Evolutionary conservation across 2,329 filamentous ascomycete genomes (phyloP).

Genomic region (Bipolaris zeicola): DNA sequence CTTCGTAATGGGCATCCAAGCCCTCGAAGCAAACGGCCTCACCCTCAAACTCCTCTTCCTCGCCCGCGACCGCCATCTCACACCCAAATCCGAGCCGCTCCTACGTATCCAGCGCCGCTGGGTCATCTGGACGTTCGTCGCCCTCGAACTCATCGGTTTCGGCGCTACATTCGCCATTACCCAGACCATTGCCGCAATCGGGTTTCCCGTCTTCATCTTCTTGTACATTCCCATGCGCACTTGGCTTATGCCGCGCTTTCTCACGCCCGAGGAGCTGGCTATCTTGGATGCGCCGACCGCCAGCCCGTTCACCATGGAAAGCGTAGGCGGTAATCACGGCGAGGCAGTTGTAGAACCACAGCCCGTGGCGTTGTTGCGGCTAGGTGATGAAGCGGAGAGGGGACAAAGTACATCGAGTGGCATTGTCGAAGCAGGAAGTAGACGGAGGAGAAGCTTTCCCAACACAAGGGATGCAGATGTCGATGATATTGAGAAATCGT

Average conservation of each 20-base stretch:
- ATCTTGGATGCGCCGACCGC: conserved; percentile 62
- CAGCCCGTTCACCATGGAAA: conserved; percentile 59
- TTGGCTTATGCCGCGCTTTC: conserved; percentile 57
- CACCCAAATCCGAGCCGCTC: conserved; percentile 56
- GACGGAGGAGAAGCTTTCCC: neutral
- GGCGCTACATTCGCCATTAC: conserved; percentile 62
- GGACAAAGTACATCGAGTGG: neutral
- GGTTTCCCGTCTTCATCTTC: conserved; percentile 64
- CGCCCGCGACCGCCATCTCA: conserved; percentile 54
- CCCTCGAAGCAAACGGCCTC: conserved; percentile 61
- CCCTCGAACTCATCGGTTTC: conserved; percentile 59
- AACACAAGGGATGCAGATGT: too few species aligned
- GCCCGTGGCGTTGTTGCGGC: conserved; percentile 18
- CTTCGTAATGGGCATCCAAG: conserved; percentile 62
- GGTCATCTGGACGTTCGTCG: conserved; percentile 58
- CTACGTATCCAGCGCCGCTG: conserved; percentile 50
- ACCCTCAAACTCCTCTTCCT: conserved; percentile 59
- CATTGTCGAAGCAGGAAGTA: neutral
- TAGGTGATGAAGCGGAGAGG: conserved; percentile 36
- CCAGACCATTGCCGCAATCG: conserved; percentile 65
- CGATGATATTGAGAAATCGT: too few species aligned
- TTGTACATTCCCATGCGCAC: conserved; percentile 61
- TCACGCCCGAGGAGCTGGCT: conserved; percentile 55
- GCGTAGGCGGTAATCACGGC: conserved; percentile 56
- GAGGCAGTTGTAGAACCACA: conserved; percentile 12